Evolutionary conservation across 495 filamentous ascomycete genomes (phyloP).

Genomic region (Aspergillus campestris): DNA sequence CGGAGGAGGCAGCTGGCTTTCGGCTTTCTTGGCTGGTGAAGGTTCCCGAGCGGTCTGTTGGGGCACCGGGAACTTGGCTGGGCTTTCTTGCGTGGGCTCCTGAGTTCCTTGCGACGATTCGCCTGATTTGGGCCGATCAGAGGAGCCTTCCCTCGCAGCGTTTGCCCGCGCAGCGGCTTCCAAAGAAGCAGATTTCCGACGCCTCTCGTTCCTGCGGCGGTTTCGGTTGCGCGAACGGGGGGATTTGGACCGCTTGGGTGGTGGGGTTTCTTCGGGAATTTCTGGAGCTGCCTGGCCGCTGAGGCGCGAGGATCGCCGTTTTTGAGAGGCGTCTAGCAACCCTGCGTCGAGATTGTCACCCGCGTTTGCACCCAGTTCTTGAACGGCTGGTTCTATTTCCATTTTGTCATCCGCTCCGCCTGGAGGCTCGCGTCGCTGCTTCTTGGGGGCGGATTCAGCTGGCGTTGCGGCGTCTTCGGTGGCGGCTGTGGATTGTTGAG

Average conservation of each 20-base stretch:
- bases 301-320: constrained; percentile 20
- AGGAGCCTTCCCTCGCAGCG: no score
- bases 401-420: neutral
- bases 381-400: neutral
- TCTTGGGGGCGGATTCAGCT: constrained; percentile 12
- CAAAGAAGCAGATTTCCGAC: no score
- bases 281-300: constrained; percentile 13
- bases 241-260: constrained; percentile 4
- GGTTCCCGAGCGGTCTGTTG: no score
- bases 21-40: no score
- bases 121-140: no score
- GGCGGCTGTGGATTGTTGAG: neutral
- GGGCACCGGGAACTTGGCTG: no score
- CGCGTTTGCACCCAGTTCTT: neutral
- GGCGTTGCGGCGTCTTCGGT: constrained; percentile 10
- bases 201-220: neutral
- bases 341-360: neutral
- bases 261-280: constrained; percentile 7
- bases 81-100: no score
- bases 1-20: no score
- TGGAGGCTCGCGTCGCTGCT: constrained; percentile 18
- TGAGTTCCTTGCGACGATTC: no score
- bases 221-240: constrained; percentile 14
- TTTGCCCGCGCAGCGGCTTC: no score
- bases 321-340: constrained; percentile 7